Percentiles rank a stretch among this genome's conserved stretches.
Conservation (phyloP, 2,329 filamentous ascomycete species). For the Didymella keratinophila region DNA sequence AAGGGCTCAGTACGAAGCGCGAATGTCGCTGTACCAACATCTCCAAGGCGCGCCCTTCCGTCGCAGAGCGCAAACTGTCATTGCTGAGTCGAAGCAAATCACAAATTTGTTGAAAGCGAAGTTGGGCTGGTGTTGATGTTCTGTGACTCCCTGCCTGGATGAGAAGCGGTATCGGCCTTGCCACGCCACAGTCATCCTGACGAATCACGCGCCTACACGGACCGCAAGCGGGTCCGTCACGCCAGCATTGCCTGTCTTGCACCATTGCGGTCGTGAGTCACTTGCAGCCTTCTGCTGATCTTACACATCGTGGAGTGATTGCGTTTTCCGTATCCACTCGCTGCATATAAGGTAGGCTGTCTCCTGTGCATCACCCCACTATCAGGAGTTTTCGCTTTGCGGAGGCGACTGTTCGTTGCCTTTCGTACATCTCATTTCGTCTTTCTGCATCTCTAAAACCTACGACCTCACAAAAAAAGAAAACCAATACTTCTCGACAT, state of each 20-base stretch:
- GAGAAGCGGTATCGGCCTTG: constrained; percentile 38
- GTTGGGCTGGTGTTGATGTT: constrained; percentile 23
- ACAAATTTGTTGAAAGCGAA: constrained; percentile 23
- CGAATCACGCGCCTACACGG: constrained; percentile 42
- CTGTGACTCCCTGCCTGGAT: constrained; percentile 32
- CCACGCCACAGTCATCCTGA: constrained; percentile 31
- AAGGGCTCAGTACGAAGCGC: background rate
- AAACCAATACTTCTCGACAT: constrained; percentile 24
- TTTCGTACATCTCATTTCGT: constrained; percentile 9
- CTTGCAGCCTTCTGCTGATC: constrained; percentile 43
- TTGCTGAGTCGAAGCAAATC: constrained; percentile 18
- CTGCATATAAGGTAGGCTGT: constrained; percentile 41
- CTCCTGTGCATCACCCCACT: constrained; percentile 23
- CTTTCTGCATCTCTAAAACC: constrained; percentile 17
- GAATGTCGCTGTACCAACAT: background rate
- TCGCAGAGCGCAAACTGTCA: constrained; percentile 3
- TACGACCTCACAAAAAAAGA: background rate
- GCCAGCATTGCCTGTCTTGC: constrained; percentile 30
- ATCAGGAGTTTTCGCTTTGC: constrained; percentile 41
- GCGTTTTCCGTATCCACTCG: constrained; percentile 19
- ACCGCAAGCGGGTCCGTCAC: constrained; percentile 32
- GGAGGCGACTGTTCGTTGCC: constrained; percentile 37
- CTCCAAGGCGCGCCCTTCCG: constrained; percentile 8
- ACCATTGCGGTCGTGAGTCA: constrained; percentile 45
- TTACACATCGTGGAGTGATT: constrained; percentile 22